A percentile compares a stretch with the other conserved stretches of the same genome.
These are phyloP conservation scores for Pseudognaphalium luteoalbum DNA, from an alignment of 129 eudicot genomes.

Conservation along the genomic window DNA sequence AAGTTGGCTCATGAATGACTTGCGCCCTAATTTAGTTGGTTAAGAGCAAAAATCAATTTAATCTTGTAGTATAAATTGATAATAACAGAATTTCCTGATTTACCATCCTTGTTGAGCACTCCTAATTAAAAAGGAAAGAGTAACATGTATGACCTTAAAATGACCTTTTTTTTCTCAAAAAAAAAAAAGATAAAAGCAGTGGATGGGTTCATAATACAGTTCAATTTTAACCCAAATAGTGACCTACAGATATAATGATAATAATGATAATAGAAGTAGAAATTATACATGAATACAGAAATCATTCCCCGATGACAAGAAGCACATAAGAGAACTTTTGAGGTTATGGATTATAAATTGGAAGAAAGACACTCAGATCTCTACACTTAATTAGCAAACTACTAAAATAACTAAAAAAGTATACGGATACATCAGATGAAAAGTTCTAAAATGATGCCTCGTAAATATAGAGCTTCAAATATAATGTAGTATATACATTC, in stretches of 20 bases:
- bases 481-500: not conserved
- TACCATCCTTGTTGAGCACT: not conserved
- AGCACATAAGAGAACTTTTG: not conserved
- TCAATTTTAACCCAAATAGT: not conserved
- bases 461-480: not conserved
- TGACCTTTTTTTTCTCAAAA: not conserved
- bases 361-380: not conserved
- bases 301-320: not conserved
- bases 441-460: not conserved
- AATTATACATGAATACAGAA: not conserved
- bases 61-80: not conserved
- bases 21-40: not conserved
- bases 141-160: not conserved
- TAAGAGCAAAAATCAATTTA: not conserved
- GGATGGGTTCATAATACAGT: too few species aligned
- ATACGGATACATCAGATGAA: not conserved
- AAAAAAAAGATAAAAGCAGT: too few species aligned
- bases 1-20: not conserved
- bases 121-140: not conserved
- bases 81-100: not conserved
- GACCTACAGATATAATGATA: not conserved
- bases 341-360: not conserved
- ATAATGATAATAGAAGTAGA: too few species aligned
- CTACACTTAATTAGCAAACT: conserved; percentile 4
- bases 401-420: not conserved